Base-by-base conservation (phyloP, 2,329 filamentous ascomycete species). In the Endothia cerciana region DNA sequence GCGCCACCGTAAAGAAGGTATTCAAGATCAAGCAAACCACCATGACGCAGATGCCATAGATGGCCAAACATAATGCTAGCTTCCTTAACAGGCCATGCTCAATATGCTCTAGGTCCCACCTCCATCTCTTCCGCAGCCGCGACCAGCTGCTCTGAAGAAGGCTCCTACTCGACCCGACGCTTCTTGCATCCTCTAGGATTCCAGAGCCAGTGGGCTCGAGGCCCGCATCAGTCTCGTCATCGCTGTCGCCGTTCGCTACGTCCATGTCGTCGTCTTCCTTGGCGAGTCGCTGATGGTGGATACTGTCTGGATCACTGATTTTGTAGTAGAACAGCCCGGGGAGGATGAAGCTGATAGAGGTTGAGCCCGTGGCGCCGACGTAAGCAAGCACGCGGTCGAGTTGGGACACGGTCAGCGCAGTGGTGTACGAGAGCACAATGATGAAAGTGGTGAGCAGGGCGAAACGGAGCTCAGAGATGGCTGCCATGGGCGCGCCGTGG, bases 321-420 rank as follows among this genome's bases (percentile, higher is more conserved):
- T 98, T 98, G 81, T 98, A 99, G 78, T 98, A 99, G 77, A 99
- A 99, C 4, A 99, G 80, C 0, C 95, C 95, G 0, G 95, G 95
- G 0, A 99, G 84, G 70, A 99, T 98, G 76, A 99, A 99, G 68
- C 92, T 97, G 73, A 99, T 99, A 68, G 92, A 93, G 0, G 95
- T 99, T 61, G 91, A 94, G 62, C 95, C 95, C 0, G 95, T 99
- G 72, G 91, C 93, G 45, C 95, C 95, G 13, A 99, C 95, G 72
- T 97, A 99, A 0, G 95, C 94, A 0, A 99, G 85, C 0, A 99
- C 94, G 57, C 92, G 90, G 75, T 97, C 94, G 3, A 99, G 85
- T 15, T 91, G 95, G 25, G 89, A 91, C 3, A 99, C 94, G 0
- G 92, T 96, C 81, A 99, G 92, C 30, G 95, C 93, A 8, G 92